Conservation (phyloP, 441 rosid genomes). For the Croton setiger region DNA sequence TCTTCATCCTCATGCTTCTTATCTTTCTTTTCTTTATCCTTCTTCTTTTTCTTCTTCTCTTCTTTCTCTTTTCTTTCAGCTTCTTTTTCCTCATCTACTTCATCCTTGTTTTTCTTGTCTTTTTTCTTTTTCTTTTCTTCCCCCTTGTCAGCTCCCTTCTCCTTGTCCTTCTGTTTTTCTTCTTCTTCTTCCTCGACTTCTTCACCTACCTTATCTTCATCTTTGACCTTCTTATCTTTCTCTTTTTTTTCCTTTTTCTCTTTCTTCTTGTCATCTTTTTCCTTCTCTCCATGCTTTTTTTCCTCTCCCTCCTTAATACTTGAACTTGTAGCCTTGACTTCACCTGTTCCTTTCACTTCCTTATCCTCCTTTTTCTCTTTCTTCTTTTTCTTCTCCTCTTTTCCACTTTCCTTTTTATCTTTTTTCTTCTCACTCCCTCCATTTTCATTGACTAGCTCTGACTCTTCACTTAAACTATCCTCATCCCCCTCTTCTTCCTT, state of each 20-base stretch:
- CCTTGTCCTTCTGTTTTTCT: constrained; percentile 6
- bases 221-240: constrained; percentile 18
- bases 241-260: constrained; percentile 20
- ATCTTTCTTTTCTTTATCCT: constrained; percentile 23
- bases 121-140: constrained; percentile 1
- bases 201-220: constrained; percentile 16
- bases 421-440: constrained; percentile 11
- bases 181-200: constrained; percentile 11
- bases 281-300: constrained; percentile 8
- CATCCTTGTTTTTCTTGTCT: constrained; percentile 16
- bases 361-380: constrained; percentile 22
- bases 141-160: constrained; percentile 5
- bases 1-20: constrained; percentile 13
- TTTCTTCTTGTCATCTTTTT: constrained; percentile 22
- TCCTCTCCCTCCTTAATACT: constrained; percentile 13
- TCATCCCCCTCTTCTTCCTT: constrained; percentile 15
- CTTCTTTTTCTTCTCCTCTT: constrained; percentile 24
- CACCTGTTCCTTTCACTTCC: constrained; percentile 2
- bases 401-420: constrained; percentile 21
- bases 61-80: constrained; percentile 17
- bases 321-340: constrained; percentile 14
- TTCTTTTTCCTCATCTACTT: constrained; percentile 7
- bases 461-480: constrained; percentile 8
- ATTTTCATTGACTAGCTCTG: constrained; percentile 8
- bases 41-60: constrained; percentile 20